Conservation (phyloP, 1,284 basidiomycete species). For the Ganoderma sinense region DNA sequence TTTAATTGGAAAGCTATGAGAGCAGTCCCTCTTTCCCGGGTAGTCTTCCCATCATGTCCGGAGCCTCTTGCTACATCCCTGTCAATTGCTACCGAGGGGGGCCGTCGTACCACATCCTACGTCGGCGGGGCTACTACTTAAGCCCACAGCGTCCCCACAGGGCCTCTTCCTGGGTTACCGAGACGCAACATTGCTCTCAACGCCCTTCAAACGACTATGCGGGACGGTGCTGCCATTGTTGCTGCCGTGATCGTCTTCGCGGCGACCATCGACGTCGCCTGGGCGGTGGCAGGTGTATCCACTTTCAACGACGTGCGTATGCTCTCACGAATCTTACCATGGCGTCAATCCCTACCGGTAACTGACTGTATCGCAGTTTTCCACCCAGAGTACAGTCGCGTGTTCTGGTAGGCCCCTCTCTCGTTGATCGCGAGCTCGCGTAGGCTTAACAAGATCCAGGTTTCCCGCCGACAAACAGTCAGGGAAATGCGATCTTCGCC, state of each 20-base stretch:
- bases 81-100: background rate
- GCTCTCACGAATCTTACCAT: constrained; percentile 18
- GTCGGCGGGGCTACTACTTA: background rate
- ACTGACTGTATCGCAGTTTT: constrained; percentile 30
- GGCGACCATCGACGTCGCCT: constrained; percentile 12
- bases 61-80: background rate
- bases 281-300: constrained; percentile 36
- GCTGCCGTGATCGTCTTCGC: constrained; percentile 6
- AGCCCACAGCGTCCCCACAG: background rate
- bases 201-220: background rate
- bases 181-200: background rate
- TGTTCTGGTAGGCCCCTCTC: constrained; percentile 34
- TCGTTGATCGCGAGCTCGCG: background rate
- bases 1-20: background rate
- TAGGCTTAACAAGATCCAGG: constrained; percentile 21
- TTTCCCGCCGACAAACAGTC: constrained; percentile 40
- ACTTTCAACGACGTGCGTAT: constrained; percentile 43
- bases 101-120: background rate
- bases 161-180: background rate
- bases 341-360: background rate
- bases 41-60: background rate
- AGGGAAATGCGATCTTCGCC: constrained; percentile 42
- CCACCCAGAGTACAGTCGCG: constrained; percentile 40
- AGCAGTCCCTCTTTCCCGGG: background rate
- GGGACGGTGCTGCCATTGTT: background rate